A percentile compares a stretch with the other conserved stretches of the same genome.
phyloP scores from a whole-genome alignment of 2,329 filamentous ascomycete species.

The Coniochaeta pulveracea region DNA sequence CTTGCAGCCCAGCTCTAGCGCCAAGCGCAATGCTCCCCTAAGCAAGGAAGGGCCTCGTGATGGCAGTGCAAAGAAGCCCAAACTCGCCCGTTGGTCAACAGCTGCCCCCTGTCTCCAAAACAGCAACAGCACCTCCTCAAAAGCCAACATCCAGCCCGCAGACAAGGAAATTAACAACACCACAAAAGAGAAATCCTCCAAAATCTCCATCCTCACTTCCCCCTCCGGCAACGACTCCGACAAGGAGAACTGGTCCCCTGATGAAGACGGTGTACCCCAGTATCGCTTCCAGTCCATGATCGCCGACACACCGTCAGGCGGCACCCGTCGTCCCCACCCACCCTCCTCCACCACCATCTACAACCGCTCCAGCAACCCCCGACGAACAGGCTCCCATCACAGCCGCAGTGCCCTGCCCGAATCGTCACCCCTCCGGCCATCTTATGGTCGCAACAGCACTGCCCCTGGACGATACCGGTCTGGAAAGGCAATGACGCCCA shows the following conservation, averaged over 20 bases:
- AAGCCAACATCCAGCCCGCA: conserved; percentile 18
- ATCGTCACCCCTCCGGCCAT: no score
- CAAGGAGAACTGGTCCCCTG: conserved; percentile 80
- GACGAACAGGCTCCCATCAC: conserved; percentile 25
- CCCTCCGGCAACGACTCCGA: conserved; percentile 64
- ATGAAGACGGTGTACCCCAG: conserved; percentile 30
- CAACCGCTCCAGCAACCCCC: conserved; percentile 17
- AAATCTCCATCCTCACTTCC: conserved; percentile 28
- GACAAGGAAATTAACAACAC: conserved; percentile 12
- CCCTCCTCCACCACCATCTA: conserved; percentile 1
- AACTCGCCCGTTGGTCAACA: conserved; percentile 47
- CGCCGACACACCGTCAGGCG: conserved; percentile 2
- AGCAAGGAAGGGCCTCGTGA: conserved; percentile 16
- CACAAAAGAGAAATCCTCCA: conserved; percentile 22
- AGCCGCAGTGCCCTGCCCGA: conserved; percentile 20
- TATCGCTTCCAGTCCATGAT: conserved; percentile 8
- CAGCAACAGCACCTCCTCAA: conserved; percentile 19
- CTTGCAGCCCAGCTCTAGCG: conserved; percentile 39
- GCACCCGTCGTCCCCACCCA: background rate
- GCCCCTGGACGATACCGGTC: no score
- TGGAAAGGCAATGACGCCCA: conserved; percentile 12
- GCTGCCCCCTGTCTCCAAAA: conserved; percentile 51
- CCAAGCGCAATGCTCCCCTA: conserved; percentile 51
- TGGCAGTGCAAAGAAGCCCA: conserved; percentile 45
- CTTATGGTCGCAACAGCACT: conserved; percentile 16